Conservation (phyloP, 116 monocot species). For the Cymodocea nodosa region DNA sequence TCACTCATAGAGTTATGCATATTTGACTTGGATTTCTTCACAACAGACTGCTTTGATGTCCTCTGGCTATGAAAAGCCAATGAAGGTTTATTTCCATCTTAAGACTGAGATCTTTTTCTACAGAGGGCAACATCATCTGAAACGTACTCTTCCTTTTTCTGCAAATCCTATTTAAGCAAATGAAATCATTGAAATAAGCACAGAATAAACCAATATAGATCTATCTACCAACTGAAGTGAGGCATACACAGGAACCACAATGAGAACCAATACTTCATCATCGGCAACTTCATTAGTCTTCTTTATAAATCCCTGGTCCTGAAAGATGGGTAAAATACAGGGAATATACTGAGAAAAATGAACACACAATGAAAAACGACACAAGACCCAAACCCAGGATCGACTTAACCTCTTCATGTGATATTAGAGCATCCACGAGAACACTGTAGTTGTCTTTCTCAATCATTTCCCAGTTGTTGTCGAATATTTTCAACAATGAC, state of each 20-base stretch:
- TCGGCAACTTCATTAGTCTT: slow-evolving; percentile 3
- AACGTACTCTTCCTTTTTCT: slow-evolving; percentile 3
- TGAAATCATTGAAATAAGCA: no score
- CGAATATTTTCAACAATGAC: slow-evolving; percentile 25
- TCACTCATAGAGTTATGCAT: background rate
- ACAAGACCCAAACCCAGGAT: background rate
- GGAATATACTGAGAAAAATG: background rate
- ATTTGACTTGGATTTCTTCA: slow-evolving; percentile 1
- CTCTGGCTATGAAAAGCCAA: background rate
- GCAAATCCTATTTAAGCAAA: slow-evolving; percentile 2
- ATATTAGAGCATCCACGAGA: slow-evolving; percentile 43
- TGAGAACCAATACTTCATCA: slow-evolving; percentile 1
- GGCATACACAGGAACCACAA: background rate
- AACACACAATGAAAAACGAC: background rate
- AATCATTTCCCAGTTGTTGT: slow-evolving; percentile 39
- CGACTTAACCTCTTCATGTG: slow-evolving; percentile 8
- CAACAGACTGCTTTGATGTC: background rate
- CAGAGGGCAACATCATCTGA: background rate
- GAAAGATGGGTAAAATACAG: background rate
- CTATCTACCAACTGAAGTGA: no score
- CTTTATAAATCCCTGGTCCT: slow-evolving; percentile 7
- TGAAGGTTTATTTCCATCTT: background rate
- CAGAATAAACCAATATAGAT: no score
- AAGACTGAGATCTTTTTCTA: background rate
- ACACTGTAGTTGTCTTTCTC: slow-evolving; percentile 44